Percentiles rank a stretch among this genome's conserved stretches.
Evolutionary conservation across 2,329 filamentous ascomycete genomes (phyloP).

Genomic region (Penicillium sp.): DNA sequence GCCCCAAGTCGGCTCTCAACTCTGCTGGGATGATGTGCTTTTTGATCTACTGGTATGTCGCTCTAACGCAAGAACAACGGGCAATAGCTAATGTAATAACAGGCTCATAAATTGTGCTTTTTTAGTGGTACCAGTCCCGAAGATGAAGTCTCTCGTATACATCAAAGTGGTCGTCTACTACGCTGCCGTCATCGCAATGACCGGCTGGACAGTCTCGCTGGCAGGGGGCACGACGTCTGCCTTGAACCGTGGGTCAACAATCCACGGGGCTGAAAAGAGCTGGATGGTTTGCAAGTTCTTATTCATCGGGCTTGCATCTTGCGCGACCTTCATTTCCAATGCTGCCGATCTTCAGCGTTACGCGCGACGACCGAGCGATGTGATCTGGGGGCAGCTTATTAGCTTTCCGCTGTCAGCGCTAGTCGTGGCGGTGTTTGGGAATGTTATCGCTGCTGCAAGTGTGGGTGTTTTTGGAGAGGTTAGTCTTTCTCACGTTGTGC

Average conservation of each 20-base stretch:
- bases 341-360: constrained; percentile 53
- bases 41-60: constrained; percentile 42
- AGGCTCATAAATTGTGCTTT: constrained; percentile 46
- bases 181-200: constrained; percentile 46
- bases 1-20: constrained; percentile 45
- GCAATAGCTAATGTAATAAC: neutral
- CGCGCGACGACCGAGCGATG: constrained; percentile 46
- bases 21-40: constrained; percentile 51
- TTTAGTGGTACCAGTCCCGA: constrained; percentile 45
- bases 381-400: constrained; percentile 47
- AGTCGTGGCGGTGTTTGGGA: constrained; percentile 47
- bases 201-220: constrained; percentile 42
- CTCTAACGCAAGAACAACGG: neutral
- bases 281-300: constrained; percentile 48
- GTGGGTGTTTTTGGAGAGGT: constrained; percentile 37
- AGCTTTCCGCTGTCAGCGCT: constrained; percentile 49
- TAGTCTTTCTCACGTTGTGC: neutral
- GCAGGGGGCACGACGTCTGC: constrained; percentile 36
- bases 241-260: constrained; percentile 34
- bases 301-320: constrained; percentile 35
- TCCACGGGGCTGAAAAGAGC: constrained; percentile 38
- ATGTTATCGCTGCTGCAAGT: constrained; percentile 42
- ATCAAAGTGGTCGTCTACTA: constrained; percentile 45
- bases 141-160: constrained; percentile 43
- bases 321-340: constrained; percentile 38